Evolutionary conservation across 2,329 filamentous ascomycete genomes (phyloP), one percentile per base, ranked within the genome.

Genomic region (Verticillium dahliae): DNA sequence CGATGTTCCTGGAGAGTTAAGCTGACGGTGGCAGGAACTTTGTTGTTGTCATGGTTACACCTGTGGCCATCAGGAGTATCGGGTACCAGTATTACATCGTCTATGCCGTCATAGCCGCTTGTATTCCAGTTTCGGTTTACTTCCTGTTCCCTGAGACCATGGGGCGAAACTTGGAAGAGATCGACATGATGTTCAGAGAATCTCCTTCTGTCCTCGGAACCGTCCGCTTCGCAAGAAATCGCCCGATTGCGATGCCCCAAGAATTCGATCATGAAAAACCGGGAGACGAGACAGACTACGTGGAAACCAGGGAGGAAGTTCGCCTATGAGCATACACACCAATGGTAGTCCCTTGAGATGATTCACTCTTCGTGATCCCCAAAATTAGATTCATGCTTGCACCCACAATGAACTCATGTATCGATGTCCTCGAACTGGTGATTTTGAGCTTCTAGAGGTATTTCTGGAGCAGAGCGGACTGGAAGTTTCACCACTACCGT

Each of bases 41-140:
- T 61, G 72, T 80, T 13, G 73, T 79, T 13, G 70, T 73, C 6
- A 77, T 78, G 74, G 71, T 79, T 56, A 80, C 76, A 0, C 78
- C 76, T 3, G 75, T 81, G 7, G 80, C 78, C 10, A 77, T 82
- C 56, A 72, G 76, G 59, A 80, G 71, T 2, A 83, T 87, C 61
- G 78, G 78, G 15, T 85, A 78, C 71, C 70, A 73, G 62, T 82
- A 81, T 70, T 83, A 81, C 69, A 78, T 83, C 35, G 74, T 83
- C 37, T 83, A 78, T 67, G 77, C 80, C 45, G 72, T 74, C 61
- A 75, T 82, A 61, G 75, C 75, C 7, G 74, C 75, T 22, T 76
- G 75, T 67, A 77, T 82, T 35, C 75, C 79, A 3, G 63, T 80
- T 15, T 69, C 73, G 3, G 77, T 81, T 34, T 79, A 72, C 69